A percentile compares a stretch with the other conserved stretches of the same genome.
phyloP scores from a whole-genome alignment of 495 filamentous ascomycete genomes.

The Penicillium salamii region DNA sequence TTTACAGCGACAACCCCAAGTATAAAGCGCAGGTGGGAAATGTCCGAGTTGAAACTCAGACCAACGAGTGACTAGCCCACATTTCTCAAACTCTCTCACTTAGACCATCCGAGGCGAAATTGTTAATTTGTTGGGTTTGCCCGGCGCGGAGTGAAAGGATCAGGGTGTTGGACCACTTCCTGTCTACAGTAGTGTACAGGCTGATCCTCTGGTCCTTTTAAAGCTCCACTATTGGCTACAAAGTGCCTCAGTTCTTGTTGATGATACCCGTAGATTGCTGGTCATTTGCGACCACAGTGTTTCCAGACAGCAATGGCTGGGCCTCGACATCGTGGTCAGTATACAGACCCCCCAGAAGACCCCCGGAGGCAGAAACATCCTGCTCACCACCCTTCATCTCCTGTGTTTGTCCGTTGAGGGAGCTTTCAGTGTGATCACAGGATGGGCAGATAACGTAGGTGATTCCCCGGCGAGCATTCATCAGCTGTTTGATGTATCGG shows the following conservation, averaged over 20 bases:
- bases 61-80: too few relatives aligned
- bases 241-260: background rate
- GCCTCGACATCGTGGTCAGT: background rate
- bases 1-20: too few relatives aligned
- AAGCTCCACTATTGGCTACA: background rate
- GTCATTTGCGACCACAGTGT: background rate
- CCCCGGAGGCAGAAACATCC: background rate
- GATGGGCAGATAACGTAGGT: slow-evolving; percentile 5
- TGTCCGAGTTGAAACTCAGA: too few relatives aligned
- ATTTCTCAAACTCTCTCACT: too few relatives aligned
- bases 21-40: too few relatives aligned
- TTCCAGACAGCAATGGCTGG: background rate
- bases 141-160: background rate
- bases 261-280: background rate
- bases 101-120: too few relatives aligned
- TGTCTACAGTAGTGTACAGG: background rate
- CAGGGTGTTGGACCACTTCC: background rate
- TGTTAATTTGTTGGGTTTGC: background rate
- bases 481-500: background rate
- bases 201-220: background rate
- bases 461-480: background rate
- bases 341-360: background rate
- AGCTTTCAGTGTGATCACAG: background rate
- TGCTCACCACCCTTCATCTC: background rate
- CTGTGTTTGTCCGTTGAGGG: background rate